These are phyloP conservation scores for Serendipita sp. DNA, from an alignment of 768 basidiomycete species.

Conservation along the genomic window DNA sequence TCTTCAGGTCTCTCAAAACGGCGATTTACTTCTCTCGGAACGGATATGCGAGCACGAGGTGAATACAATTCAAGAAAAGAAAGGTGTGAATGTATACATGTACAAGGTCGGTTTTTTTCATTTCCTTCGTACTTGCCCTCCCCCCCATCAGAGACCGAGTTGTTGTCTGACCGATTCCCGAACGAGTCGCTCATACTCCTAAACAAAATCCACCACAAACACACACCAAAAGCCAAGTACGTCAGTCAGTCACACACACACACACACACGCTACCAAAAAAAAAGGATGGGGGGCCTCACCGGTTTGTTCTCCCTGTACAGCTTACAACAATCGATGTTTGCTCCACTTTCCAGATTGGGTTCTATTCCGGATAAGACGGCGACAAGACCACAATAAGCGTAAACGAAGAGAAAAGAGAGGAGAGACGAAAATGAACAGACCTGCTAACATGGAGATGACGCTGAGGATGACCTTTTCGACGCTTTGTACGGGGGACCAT, in stretches of 20 bases:
- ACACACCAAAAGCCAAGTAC: too few relatives aligned
- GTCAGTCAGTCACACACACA: not conserved
- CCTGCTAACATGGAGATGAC: constrained; percentile 96
- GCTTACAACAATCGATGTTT: constrained; percentile 93
- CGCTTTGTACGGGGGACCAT: constrained; percentile 98
- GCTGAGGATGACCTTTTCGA: constrained; percentile 90
- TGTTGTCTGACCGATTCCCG: constrained; percentile 71
- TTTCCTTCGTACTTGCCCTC: too few relatives aligned
- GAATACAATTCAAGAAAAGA: too few relatives aligned
- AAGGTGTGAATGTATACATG: too few relatives aligned
- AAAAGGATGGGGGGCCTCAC: constrained; percentile 16
- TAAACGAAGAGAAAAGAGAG: not conserved
- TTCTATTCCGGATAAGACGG: constrained; percentile 30
- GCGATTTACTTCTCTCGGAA: too few relatives aligned
- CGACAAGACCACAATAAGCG: not conserved
- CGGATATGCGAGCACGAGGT: too few relatives aligned
- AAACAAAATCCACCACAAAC: not conserved
- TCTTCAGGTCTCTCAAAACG: too few relatives aligned
- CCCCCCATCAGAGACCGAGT: constrained; percentile 31
- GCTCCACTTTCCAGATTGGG: constrained; percentile 96
- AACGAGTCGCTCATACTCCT: constrained; percentile 83
- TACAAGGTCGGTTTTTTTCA: too few relatives aligned
- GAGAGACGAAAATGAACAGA: constrained; percentile 21
- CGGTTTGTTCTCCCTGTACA: constrained; percentile 75
- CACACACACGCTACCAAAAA: not conserved